These are phyloP conservation scores for Melanogaster broomeanus DNA, from an alignment of 768 basidiomycete species.

Conservation along the genomic window DNA sequence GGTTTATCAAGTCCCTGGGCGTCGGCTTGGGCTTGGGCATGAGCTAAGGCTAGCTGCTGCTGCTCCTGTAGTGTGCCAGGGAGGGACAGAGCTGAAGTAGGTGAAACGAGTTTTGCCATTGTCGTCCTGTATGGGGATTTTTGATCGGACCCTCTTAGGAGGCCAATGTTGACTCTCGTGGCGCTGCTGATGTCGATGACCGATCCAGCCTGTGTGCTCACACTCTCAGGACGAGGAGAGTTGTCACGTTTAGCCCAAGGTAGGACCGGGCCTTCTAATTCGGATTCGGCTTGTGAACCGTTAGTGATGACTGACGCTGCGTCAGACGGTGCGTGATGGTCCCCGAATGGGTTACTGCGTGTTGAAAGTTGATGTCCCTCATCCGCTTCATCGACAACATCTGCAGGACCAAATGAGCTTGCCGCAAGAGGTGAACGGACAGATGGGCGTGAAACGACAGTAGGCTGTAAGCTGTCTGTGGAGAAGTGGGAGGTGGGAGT, in stretches of 20 bases:
- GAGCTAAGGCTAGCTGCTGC: conserved; percentile 62
- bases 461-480: conserved; percentile 43
- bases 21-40: conserved; percentile 60
- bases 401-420: conserved; percentile 70
- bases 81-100: conserved; percentile 35
- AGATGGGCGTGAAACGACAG: conserved; percentile 40
- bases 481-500: conserved; percentile 28
- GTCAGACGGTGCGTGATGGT: conserved; percentile 42
- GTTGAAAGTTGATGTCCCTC: conserved; percentile 28
- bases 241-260: conserved; percentile 44
- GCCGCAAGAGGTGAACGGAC: conserved; percentile 68
- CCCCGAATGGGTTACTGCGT: conserved; percentile 62
- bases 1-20: conserved; percentile 49
- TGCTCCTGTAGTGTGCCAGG: conserved; percentile 56
- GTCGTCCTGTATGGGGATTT: conserved; percentile 58
- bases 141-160: conserved; percentile 39
- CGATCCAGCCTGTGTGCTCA: conserved; percentile 63
- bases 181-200: conserved; percentile 62
- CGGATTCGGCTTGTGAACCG: conserved; percentile 30
- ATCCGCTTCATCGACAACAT: conserved; percentile 53
- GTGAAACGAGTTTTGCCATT: conserved; percentile 60
- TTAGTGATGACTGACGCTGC: conserved; percentile 17
- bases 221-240: conserved; percentile 56
- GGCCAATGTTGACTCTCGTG: conserved; percentile 66
- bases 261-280: conserved; percentile 40